Evolutionary conservation across 2,329 filamentous ascomycete genomes (phyloP).

Genomic region (Colletotrichum eremochloae): DNA sequence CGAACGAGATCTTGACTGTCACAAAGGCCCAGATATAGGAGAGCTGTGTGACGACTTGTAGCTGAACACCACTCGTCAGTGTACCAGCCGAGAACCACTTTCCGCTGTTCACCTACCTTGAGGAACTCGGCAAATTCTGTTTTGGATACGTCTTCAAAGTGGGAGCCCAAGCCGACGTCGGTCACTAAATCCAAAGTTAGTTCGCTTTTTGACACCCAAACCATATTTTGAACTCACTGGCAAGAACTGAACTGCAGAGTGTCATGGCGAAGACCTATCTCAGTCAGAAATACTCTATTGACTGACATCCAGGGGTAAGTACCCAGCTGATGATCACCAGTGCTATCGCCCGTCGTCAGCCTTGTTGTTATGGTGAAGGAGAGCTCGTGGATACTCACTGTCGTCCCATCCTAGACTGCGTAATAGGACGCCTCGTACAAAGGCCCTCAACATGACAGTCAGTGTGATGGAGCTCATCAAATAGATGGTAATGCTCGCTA

Average conservation of each 20-base stretch:
- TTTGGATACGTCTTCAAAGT: constrained; percentile 36
- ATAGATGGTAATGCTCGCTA: constrained; percentile 34
- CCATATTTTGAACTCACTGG: constrained; percentile 23
- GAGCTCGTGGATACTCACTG: constrained; percentile 23
- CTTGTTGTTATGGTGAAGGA: not conserved
- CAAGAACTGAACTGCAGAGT: constrained; percentile 40
- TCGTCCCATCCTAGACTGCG: constrained; percentile 42
- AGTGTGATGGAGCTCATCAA: constrained; percentile 38
- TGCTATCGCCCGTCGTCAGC: constrained; percentile 34
- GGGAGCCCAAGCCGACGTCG: constrained; percentile 39
- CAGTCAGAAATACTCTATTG: not conserved
- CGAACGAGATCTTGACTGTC: constrained; percentile 42
- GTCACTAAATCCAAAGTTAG: constrained; percentile 37
- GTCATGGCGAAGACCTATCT: constrained; percentile 37
- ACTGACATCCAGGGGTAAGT: not conserved
- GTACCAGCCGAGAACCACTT: not conserved
- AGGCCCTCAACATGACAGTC: constrained; percentile 33
- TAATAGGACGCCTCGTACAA: constrained; percentile 35
- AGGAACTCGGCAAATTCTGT: constrained; percentile 34
- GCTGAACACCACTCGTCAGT: constrained; percentile 11
- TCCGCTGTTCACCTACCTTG: constrained; percentile 14
- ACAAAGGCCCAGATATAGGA: constrained; percentile 43
- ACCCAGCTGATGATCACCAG: constrained; percentile 41
- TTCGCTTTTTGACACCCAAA: no score
- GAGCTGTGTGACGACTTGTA: constrained; percentile 42